Percentiles rank a stretch among this genome's conserved stretches.
Conservation (phyloP, 805 yeast genomes). For the Kodamaea restingae region DNA sequence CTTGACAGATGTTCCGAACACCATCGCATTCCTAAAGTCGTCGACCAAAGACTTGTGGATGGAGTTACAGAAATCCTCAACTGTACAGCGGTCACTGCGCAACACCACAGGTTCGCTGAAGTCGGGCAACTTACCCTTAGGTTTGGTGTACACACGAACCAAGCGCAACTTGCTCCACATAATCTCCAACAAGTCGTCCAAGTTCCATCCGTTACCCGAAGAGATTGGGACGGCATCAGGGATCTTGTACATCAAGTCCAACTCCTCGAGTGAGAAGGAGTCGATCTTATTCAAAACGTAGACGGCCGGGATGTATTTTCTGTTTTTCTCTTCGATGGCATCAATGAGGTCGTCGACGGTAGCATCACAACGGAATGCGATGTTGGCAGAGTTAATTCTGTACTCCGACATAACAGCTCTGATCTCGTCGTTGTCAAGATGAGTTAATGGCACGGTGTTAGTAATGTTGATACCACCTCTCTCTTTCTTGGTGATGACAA, state of each 20-base stretch:
- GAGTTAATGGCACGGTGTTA: slow-evolving; percentile 88
- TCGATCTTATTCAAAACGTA: slow-evolving; percentile 95
- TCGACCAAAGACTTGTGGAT: slow-evolving; percentile 93
- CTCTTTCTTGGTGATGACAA: slow-evolving; percentile 86
- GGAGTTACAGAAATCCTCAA: slow-evolving; percentile 94
- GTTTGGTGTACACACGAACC: slow-evolving; percentile 95
- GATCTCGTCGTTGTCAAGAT: slow-evolving; percentile 87
- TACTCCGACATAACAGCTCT: slow-evolving; percentile 96
- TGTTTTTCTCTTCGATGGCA: slow-evolving; percentile 81
- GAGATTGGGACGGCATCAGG: slow-evolving; percentile 98
- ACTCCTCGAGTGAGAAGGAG: slow-evolving; percentile 88
- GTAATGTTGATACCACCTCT: slow-evolving; percentile 95
- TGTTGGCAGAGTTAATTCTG: slow-evolving; percentile 91
- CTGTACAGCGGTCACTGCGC: slow-evolving; percentile 74
- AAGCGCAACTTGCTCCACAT: slow-evolving; percentile 94
- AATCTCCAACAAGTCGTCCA: slow-evolving; percentile 87
- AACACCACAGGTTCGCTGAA: slow-evolving; percentile 92
- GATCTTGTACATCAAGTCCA: slow-evolving; percentile 83
- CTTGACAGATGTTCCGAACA: slow-evolving; percentile 90
- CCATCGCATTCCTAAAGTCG: slow-evolving; percentile 90
- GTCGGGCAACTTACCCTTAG: slow-evolving; percentile 92
- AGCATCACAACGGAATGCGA: slow-evolving; percentile 95
- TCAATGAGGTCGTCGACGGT: slow-evolving; percentile 96
- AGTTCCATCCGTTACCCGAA: slow-evolving; percentile 93
- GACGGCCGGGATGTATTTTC: slow-evolving; percentile 93